Percentiles rank a stretch among this genome's conserved stretches.
phyloP scores from a whole-genome alignment of 352 stramenopile genomes.

The Blastocystis sp. region DNA sequence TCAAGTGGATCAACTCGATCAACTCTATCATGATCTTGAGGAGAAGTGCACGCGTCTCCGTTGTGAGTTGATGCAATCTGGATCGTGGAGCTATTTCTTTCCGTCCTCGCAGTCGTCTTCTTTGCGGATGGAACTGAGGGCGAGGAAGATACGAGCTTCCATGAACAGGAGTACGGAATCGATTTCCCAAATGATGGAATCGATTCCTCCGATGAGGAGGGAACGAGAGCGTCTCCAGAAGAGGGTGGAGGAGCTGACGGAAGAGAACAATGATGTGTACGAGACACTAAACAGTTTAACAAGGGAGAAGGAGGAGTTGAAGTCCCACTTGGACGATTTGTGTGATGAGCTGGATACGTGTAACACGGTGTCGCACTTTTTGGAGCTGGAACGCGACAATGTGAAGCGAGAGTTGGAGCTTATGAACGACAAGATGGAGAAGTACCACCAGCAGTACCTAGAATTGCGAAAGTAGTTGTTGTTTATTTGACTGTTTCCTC shows the following conservation, averaged over 20 bases:
- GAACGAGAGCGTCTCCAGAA: constrained; percentile 2
- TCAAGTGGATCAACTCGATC: too few species aligned
- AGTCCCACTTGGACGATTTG: not conserved
- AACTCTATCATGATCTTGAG: too few species aligned
- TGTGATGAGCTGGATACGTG: constrained; percentile 22
- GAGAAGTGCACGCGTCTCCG: too few species aligned
- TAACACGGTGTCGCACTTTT: constrained; percentile 17
- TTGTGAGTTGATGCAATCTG: too few species aligned
- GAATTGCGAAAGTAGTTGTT: not conserved
- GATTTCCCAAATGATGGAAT: not conserved
- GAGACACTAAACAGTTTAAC: not conserved
- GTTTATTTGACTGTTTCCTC: not conserved
- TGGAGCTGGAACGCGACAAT: constrained; percentile 2
- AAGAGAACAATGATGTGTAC: constrained; percentile 5
- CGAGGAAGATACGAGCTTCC: not conserved
- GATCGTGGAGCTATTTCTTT: too few species aligned
- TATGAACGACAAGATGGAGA: not conserved
- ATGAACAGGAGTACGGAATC: not conserved
- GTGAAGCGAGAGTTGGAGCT: not conserved
- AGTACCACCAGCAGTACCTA: not conserved
- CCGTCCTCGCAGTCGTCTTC: too few species aligned
- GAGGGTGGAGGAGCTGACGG: not conserved
- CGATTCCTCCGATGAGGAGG: not conserved
- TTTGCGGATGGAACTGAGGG: not conserved
- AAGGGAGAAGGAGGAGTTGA: not conserved